phyloP scores from a whole-genome alignment of 805 yeast species.

The Candida boleticola region DNA sequence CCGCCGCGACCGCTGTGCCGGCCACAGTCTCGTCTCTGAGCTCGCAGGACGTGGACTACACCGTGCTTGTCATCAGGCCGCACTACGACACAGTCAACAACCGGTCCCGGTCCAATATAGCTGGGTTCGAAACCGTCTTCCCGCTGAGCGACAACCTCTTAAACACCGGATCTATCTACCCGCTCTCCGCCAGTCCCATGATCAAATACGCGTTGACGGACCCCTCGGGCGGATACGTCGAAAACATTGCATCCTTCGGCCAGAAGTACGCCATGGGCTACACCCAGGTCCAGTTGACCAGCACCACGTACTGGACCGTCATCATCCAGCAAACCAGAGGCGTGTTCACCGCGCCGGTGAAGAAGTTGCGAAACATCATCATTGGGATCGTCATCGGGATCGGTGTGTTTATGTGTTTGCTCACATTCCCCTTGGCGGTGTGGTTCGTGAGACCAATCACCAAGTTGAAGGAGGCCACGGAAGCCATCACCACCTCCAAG shows the following conservation, averaged over 20 bases:
- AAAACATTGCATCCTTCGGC: constrained; percentile 23
- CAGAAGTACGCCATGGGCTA: constrained; percentile 34
- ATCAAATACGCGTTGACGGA: constrained; percentile 27
- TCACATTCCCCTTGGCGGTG: constrained; percentile 83
- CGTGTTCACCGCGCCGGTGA: constrained; percentile 61
- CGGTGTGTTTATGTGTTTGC: constrained; percentile 66
- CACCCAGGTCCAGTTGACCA: constrained; percentile 25
- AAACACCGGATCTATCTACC: constrained; percentile 21
- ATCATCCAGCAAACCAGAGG: constrained; percentile 61
- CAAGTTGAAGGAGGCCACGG: constrained; percentile 78
- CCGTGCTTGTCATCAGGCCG: constrained; percentile 32
- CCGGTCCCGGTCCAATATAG: constrained; percentile 38
- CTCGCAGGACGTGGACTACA: constrained; percentile 20
- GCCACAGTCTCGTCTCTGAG: not conserved
- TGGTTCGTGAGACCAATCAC: constrained; percentile 84
- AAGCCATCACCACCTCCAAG: constrained; percentile 53
- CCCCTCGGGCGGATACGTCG: constrained; percentile 24
- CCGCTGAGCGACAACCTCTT: constrained; percentile 17
- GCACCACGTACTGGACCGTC: constrained; percentile 63
- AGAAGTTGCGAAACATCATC: constrained; percentile 62
- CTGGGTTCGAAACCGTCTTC: constrained; percentile 42
- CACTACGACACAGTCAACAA: constrained; percentile 33
- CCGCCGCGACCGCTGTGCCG: constrained; percentile 6
- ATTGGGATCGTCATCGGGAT: constrained; percentile 77
- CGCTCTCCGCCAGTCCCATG: constrained; percentile 25